A percentile compares a stretch with the other conserved stretches of the same genome.
Conservation (phyloP, 768 basidiomycete species). For the Lyophyllum semitale region DNA sequence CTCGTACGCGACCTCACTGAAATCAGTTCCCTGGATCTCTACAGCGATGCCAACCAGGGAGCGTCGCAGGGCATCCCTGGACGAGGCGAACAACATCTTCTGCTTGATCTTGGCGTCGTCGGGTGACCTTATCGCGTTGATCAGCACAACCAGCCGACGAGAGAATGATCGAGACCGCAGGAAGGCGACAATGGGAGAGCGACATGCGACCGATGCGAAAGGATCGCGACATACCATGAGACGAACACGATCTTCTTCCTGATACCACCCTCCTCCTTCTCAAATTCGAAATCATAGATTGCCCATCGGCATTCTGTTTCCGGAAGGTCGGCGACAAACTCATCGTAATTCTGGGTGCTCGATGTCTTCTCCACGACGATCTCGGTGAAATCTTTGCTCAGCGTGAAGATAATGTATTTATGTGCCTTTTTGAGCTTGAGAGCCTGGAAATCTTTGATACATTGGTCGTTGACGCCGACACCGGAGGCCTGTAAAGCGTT, state of each 20-base stretch:
- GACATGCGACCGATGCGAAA: not conserved
- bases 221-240: constrained; percentile 68
- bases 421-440: constrained; percentile 76
- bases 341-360: constrained; percentile 55
- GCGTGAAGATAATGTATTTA: constrained; percentile 83
- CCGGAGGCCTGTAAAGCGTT: constrained; percentile 57
- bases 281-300: constrained; percentile 90
- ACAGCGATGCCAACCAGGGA: constrained; percentile 72
- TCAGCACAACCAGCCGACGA: constrained; percentile 21
- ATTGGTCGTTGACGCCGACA: constrained; percentile 57
- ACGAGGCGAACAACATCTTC: constrained; percentile 94
- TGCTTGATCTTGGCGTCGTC: constrained; percentile 82
- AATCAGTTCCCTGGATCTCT: constrained; percentile 88
- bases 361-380: constrained; percentile 78
- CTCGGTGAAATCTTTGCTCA: constrained; percentile 64
- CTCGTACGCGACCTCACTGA: constrained; percentile 69
- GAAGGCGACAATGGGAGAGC: not conserved
- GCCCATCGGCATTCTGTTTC: constrained; percentile 80
- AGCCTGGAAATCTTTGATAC: constrained; percentile 60
- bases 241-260: constrained; percentile 86
- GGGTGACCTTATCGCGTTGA: constrained; percentile 67
- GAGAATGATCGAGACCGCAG: not conserved
- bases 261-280: constrained; percentile 70
- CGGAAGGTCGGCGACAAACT: constrained; percentile 75
- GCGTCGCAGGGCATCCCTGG: constrained; percentile 76